Base-by-base conservation (phyloP, 140 eudicot species). In the Bidens hawaiensis region DNA sequence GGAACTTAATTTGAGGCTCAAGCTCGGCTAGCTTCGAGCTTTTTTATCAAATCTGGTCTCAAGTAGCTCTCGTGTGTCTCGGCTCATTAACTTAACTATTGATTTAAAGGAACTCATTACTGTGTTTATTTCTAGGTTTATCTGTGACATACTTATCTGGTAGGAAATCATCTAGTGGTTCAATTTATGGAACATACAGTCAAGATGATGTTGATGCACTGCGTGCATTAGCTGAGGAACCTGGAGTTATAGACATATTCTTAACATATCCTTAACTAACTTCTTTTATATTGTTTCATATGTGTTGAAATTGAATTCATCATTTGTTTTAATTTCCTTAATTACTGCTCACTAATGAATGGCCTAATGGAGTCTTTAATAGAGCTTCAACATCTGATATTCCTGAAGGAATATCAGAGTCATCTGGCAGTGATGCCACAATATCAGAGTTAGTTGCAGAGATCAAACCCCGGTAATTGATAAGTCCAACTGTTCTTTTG, bases 391-490 rank as follows among this genome's bases (percentile, higher is more conserved):
- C 86, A 18, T 46, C 87, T 52, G 88, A 79, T 55, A 58, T 78
- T 76, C 90, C 94, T 41, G 53, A 72, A 8, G 97, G 76, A 53
- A 33, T 93, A 55, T 81, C 88, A 18, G 99, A 83, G 69, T 62
- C 76, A 26, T 54, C 83, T 55, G 84, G 81, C 43, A 72, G 71
- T 57, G 93, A 85, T 83, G 80, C 85, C 27, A 83, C 81, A 8
- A 49, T 85, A 67, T 74, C 99, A 34, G 99, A 85, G 59, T 65
- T 93, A 73, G 99, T 85, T 55, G 82, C 95, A 68, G 99, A 93
- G 72, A 81, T 93, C n/a, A 93, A 85, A 54, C 99, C 99, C 24
- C 87, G 99, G 99, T n/a, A n/a, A n/a, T n/a, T n/a, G n/a, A n/a
- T n/a, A n/a, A n/a, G n/a, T n/a, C n/a, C n/a, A n/a, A n/a, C n/a